phyloP scores from a whole-genome alignment of 2,329 filamentous ascomycete genomes.

The Davidsoniella australis region DNA sequence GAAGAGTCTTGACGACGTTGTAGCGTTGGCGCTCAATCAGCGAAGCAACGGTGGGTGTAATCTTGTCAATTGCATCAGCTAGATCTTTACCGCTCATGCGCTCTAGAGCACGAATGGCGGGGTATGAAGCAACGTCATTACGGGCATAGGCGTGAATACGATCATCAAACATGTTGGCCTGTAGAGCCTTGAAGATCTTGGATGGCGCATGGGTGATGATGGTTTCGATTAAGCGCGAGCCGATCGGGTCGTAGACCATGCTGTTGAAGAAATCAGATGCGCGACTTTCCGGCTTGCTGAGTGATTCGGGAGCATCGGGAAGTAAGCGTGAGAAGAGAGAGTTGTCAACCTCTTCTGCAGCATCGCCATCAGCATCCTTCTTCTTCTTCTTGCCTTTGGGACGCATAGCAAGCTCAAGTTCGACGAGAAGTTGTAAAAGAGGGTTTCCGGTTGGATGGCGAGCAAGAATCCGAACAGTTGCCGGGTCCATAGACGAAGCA shows the following conservation, averaged over 20 bases:
- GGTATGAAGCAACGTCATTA: slow-evolving; percentile 81
- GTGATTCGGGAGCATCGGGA: slow-evolving; percentile 54
- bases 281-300: slow-evolving; percentile 55
- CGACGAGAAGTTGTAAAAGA: slow-evolving; percentile 75
- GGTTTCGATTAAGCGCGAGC: slow-evolving; percentile 76
- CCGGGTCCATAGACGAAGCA: slow-evolving; percentile 56
- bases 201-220: slow-evolving; percentile 67
- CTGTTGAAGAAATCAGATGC: slow-evolving; percentile 65
- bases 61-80: slow-evolving; percentile 50
- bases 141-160: slow-evolving; percentile 66
- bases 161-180: slow-evolving; percentile 61
- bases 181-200: slow-evolving; percentile 79
- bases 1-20: slow-evolving; percentile 61
- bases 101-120: slow-evolving; percentile 66
- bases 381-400: slow-evolving; percentile 47
- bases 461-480: slow-evolving; percentile 66
- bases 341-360: slow-evolving; percentile 16
- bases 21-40: slow-evolving; percentile 62
- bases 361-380: slow-evolving; percentile 23
- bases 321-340: slow-evolving; percentile 61
- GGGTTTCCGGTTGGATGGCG: slow-evolving; percentile 86
- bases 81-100: slow-evolving; percentile 78
- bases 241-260: slow-evolving; percentile 77
- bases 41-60: slow-evolving; percentile 53
- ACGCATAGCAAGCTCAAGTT: slow-evolving; percentile 65